Evolutionary conservation across 2,329 filamentous ascomycete species (phyloP), one percentile per base, ranked within the genome.

Genomic region (Coniochaeta prunicola): DNA sequence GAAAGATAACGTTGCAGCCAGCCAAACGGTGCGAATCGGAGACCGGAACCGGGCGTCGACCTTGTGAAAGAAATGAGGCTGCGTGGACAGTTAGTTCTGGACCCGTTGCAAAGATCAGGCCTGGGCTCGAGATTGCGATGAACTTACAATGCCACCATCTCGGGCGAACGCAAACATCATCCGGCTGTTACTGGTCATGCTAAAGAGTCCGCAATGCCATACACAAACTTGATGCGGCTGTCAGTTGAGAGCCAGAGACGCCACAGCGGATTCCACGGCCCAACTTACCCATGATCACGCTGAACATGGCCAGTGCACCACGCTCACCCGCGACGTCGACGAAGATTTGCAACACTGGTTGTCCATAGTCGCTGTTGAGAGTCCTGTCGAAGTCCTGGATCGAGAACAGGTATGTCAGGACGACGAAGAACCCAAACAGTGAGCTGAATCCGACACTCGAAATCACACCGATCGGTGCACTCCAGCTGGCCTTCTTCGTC

Each of bases 131-230:
- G 45, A 17, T 5, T 38, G 36, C 36, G 36, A 17, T 38, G 17
- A 3, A 66, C 72, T 66, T 58, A 71, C 69, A 61, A 84, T 78
- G 19, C 80, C 81, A n/a, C 78, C 73, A 63, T 84, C 81, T 17
- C 81, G 74, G 0, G 77, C 73, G 64, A 84, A 84, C 1, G 80
- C 80, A 63, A 83, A 84, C 79, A 84, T 84, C 81, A 84, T 84
- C 28, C 81, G 74, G 40, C 75, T 78, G 64, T 84, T 84, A 56
- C 74, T 77, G 0, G 81, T 85, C 73, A 86, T 74, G 56, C 75
- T 79, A 65, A 85, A 85, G 0, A 85, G 73, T 0, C 82, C 82
- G 60, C 81, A 84, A 65, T 85, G 82, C 82, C 82, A 85, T 3
- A 85, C 79, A 59, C 82, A 85, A 33, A 85, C 70, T 70, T 19